Base-by-base conservation (phyloP, 148 eudicot species). In the Cornus suecica region DNA sequence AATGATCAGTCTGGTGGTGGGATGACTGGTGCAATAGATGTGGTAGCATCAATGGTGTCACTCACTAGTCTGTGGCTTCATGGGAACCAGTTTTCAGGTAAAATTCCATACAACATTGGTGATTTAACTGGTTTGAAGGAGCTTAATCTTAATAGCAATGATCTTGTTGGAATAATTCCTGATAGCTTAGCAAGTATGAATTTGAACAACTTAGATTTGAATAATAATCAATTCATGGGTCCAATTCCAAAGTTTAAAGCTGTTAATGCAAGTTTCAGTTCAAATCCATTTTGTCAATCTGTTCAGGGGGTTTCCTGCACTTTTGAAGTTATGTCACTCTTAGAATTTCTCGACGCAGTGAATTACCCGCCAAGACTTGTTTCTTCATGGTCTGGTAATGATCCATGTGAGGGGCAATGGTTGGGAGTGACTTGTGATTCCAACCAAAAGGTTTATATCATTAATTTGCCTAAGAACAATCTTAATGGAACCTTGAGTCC, bases 191-290 rank as follows among this genome's bases (percentile, higher is more conserved):
- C 92, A 37, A 70, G 68, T 80, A 67, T 96, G 85, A 77, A 79
- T 29, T 86, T 96, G 70, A 72, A 48, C 30, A 76, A 65, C 5
- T 74, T 96, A 65, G 97, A 91, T 90, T 86, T 96, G 83, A 89
- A 86, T 78, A 93, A 96, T 68, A 96, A 96, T 71, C 92, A 88
- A 51, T 91, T 96, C 51, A 90, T 96, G 98, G 99, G 99, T 74
- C 92, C 98, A 4, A 78, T 89, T 18, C 99, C 95, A 0, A 79
- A 84, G 29, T 84, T 93, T 78, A 93, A 91, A 84, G 83, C 92
- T 24, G 81, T 77, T 25, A 90, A 90, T 68, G 90, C 75, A 76
- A 71, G 87, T 8, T 96, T 65, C 76, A 71, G 2, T 54, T 78
- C 93, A 2, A 96, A 96, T 45, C 76, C 86, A 2, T 96, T 96